These are phyloP conservation scores for Rhexocercosporidium sp. DNA, from an alignment of 2,329 filamentous ascomycete genomes.

Conservation along the genomic window DNA sequence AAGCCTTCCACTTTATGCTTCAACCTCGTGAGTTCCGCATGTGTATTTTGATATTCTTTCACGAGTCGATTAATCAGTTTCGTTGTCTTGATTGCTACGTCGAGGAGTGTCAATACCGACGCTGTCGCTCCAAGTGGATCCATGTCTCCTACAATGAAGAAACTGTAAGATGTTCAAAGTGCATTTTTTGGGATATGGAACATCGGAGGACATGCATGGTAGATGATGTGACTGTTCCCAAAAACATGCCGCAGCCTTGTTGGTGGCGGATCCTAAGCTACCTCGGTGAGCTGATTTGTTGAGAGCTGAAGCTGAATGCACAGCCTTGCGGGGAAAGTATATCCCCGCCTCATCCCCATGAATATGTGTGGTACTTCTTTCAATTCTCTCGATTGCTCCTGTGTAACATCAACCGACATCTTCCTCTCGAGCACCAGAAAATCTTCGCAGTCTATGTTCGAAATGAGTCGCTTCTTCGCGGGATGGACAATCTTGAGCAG, in stretches of 20 bases:
- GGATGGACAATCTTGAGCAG: neutral
- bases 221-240: too few species aligned
- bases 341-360: too few species aligned
- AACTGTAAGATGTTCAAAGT: neutral
- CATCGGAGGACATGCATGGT: too few species aligned
- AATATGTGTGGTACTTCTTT: neutral
- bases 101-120: neutral
- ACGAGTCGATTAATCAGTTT: neutral
- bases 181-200: neutral
- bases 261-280: too few species aligned
- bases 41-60: neutral
- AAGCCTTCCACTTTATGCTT: neutral
- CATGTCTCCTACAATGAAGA: neutral
- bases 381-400: neutral
- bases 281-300: too few species aligned
- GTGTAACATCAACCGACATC: neutral
- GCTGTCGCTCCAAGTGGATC: neutral
- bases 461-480: neutral
- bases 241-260: too few species aligned
- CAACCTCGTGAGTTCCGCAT: neutral
- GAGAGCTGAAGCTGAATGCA: neutral
- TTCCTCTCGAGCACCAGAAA: too few species aligned
- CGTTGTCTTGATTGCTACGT: neutral
- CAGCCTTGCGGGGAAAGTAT: neutral
- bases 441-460: too few species aligned